Evolutionary conservation across 2,329 filamentous ascomycete genomes (phyloP).

Genomic region (Trichoderma sp.): DNA sequence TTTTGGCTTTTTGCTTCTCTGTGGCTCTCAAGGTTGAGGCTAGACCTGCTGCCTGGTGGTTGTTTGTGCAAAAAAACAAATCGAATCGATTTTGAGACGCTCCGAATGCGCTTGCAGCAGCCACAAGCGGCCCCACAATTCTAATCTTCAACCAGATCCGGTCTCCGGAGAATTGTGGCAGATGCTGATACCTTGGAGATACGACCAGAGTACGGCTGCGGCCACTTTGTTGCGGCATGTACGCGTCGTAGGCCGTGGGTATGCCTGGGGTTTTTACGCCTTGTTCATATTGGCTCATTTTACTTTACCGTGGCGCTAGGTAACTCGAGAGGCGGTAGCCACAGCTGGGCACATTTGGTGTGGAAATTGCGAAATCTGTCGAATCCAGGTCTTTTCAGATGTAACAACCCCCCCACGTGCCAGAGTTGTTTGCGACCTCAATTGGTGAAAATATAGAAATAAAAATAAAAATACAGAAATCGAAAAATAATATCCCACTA

Average conservation of each 20-base stretch:
- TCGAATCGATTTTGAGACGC: neutral
- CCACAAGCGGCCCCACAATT: slow-evolving; percentile 6
- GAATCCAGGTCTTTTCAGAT: neutral
- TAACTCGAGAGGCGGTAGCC: neutral
- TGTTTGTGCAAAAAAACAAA: neutral
- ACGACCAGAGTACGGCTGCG: neutral
- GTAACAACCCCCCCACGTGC: neutral
- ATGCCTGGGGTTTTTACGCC: neutral
- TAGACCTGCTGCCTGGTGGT: neutral
- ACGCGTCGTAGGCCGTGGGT: neutral
- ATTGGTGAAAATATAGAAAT: neutral
- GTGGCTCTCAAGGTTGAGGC: neutral
- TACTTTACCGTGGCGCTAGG: neutral
- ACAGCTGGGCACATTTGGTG: neutral
- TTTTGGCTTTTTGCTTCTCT: neutral
- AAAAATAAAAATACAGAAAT: neutral
- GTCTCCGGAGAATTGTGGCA: neutral
- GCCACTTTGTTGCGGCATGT: neutral
- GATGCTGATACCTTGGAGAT: neutral
- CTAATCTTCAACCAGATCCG: slow-evolving; percentile 1
- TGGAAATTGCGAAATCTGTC: neutral
- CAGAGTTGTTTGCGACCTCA: neutral
- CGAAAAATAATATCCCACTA: neutral
- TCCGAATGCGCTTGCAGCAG: neutral
- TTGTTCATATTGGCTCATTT: neutral